phyloP scores from a whole-genome alignment of 768 basidiomycete species.

The Auricularia cornea region DNA sequence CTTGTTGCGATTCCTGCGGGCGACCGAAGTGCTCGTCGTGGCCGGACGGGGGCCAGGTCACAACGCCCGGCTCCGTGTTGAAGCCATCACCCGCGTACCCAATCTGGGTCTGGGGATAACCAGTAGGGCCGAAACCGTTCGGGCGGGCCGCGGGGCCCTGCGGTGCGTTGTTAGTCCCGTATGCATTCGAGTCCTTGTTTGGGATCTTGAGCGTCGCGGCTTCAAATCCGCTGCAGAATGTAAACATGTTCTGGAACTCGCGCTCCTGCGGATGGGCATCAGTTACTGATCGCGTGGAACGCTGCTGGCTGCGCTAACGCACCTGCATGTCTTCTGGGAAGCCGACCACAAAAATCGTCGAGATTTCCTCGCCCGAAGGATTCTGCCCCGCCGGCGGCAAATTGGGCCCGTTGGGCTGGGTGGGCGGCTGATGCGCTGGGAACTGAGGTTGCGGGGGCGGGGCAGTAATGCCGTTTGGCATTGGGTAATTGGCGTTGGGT shows the following conservation, averaged over 20 bases:
- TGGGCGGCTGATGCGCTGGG: conserved; percentile 16
- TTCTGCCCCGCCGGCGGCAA: conserved; percentile 18
- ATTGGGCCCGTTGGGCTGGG: conserved; percentile 23
- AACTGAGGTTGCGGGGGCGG: conserved; percentile 15
- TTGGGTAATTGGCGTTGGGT: conserved; percentile 8
- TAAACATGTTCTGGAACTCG: conserved; percentile 99
- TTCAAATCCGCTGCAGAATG: conserved; percentile 91
- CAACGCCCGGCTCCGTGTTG: not conserved
- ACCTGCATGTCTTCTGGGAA: conserved; percentile 99
- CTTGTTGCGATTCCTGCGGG: conserved; percentile 18
- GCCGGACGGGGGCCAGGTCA: conserved; percentile 15
- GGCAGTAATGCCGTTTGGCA: not conserved
- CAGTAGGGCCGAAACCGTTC: conserved; percentile 3
- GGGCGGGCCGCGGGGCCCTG: conserved; percentile 25
- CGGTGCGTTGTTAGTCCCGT: conserved; percentile 38
- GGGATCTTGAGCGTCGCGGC: conserved; percentile 97
- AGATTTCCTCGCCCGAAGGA: conserved; percentile 71
- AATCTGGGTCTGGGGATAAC: not conserved
- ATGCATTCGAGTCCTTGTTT: conserved; percentile 79
- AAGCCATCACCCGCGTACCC: not conserved
- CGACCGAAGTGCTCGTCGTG: conserved; percentile 29
- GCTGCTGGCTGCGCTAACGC: conserved; percentile 22
- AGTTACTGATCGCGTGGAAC: conserved; percentile 12
- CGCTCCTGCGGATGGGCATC: conserved; percentile 64
- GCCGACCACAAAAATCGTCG: conserved; percentile 95